Evolutionary conservation across 2,329 filamentous ascomycete genomes (phyloP).

Genomic region (Sarocladiaceae sp.): DNA sequence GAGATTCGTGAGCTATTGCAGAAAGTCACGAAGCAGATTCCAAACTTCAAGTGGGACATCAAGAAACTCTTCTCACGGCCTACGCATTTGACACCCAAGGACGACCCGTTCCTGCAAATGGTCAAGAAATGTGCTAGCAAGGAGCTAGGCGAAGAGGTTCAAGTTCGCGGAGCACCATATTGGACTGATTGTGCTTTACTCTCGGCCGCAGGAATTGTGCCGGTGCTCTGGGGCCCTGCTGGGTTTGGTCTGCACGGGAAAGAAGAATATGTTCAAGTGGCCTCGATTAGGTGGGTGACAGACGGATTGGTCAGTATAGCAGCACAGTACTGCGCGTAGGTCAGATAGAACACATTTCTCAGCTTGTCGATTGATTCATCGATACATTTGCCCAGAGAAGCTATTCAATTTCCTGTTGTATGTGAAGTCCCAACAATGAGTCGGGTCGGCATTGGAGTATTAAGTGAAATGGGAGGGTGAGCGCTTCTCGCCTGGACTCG

Average conservation of each 20-base stretch:
- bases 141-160: conserved; percentile 21
- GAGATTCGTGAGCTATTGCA: conserved; percentile 27
- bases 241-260: conserved; percentile 46
- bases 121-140: conserved; percentile 22
- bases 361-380: too few species aligned
- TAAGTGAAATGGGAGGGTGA: too few species aligned
- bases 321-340: too few species aligned
- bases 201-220: conserved; percentile 38
- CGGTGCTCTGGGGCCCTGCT: conserved; percentile 41
- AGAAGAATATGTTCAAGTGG: too few species aligned
- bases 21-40: neutral
- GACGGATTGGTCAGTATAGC: too few species aligned
- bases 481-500: too few species aligned
- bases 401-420: too few species aligned
- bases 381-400: too few species aligned
- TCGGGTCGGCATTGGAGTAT: too few species aligned
- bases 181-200: conserved; percentile 51
- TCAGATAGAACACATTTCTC: too few species aligned
- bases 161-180: conserved; percentile 28
- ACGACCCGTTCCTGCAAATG: conserved; percentile 35
- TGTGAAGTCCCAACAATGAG: too few species aligned
- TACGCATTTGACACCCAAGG: conserved; percentile 25
- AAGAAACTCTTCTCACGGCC: conserved; percentile 30
- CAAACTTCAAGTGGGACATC: conserved; percentile 20
- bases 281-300: too few species aligned